Base-by-base conservation (phyloP, 2,329 filamentous ascomycete species). In the Colletotrichum tamarilloi region DNA sequence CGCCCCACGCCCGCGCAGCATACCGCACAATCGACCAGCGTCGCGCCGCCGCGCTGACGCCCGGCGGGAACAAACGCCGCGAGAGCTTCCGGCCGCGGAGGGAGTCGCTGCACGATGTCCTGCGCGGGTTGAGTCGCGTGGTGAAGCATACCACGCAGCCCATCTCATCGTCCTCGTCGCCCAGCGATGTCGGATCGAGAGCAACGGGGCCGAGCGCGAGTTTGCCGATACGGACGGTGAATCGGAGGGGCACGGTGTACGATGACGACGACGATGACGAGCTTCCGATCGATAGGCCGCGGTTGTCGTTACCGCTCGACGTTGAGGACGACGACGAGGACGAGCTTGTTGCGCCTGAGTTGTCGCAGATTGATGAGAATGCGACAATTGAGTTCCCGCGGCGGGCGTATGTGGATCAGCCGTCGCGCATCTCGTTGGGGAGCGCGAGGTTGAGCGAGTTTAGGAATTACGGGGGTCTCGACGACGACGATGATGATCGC, bases 1-100 rank as follows among this genome's bases (percentile, higher is more conserved):
- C 91, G 22, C 91, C 91, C 0, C 91, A 92, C 78, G 90, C 88
- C 59, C 88, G 87, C 76, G 90, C 90, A 12, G 91, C 91, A 56
- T 87, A 87, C 60, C 85, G 88, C 58, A 87, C 90, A 38, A 84
- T 92, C 65, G 87, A 91, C 76, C 86, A 88, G 75, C 88, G 90
- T 5, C 87, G 91, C 55, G 87, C 88, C 3, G 89, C 89, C 59
- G 83, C 90, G 60, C 86, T 91, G 74, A 92, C 91, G 0, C 91
- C 91, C 0, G 90, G 89, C 22, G 87, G 87, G 74, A 86, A 87
- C 66, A 86, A 72, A 38, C 68, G 88, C 24, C 85, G 91, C n/a
- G 87, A 86, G 76, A 92, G 90, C 77, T 78, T 88, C 63, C 86
- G 87, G 76, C 86, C 87, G 73, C 85, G 88, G 76, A 83, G 89